Percentiles rank a stretch among this genome's conserved stretches.
phyloP scores from a whole-genome alignment of 2,329 filamentous ascomycete species.

The Fusarium sp. region DNA sequence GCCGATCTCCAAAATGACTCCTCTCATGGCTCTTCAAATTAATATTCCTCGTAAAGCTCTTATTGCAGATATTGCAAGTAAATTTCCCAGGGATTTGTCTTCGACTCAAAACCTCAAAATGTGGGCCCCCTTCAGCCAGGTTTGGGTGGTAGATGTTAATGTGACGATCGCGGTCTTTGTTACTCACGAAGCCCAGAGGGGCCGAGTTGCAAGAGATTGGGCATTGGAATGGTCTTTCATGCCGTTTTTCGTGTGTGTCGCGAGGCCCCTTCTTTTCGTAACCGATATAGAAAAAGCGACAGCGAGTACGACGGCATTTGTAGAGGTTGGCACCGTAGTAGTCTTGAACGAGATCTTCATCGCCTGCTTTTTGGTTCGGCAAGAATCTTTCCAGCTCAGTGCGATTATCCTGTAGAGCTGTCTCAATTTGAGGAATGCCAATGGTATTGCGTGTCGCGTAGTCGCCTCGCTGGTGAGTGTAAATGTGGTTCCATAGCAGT shows the following conservation, averaged over 20 bases:
- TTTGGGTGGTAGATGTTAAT: neutral
- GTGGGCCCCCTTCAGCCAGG: fast-evolving
- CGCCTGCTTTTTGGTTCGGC: fast-evolving
- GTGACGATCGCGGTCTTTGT: neutral
- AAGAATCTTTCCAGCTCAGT: neutral
- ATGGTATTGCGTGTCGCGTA: neutral
- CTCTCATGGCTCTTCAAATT: constrained; percentile 9
- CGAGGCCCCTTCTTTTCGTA: neutral
- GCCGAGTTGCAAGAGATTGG: neutral
- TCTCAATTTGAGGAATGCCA: neutral
- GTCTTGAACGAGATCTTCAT: neutral
- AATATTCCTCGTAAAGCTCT: neutral
- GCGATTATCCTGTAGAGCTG: neutral
- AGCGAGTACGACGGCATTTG: neutral
- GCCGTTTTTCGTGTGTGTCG: neutral
- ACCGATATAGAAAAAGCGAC: constrained; percentile 11
- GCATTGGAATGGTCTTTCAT: constrained; percentile 2
- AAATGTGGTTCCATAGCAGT: constrained; percentile 10
- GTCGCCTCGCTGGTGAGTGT: constrained; percentile 11
- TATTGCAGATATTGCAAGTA: neutral
- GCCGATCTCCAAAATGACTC: constrained; percentile 6
- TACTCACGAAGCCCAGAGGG: neutral
- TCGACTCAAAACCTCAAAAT: neutral
- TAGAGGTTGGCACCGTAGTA: neutral
- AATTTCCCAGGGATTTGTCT: neutral